phyloP scores from a whole-genome alignment of 768 basidiomycete species.

The Termitomyces titanicus region DNA sequence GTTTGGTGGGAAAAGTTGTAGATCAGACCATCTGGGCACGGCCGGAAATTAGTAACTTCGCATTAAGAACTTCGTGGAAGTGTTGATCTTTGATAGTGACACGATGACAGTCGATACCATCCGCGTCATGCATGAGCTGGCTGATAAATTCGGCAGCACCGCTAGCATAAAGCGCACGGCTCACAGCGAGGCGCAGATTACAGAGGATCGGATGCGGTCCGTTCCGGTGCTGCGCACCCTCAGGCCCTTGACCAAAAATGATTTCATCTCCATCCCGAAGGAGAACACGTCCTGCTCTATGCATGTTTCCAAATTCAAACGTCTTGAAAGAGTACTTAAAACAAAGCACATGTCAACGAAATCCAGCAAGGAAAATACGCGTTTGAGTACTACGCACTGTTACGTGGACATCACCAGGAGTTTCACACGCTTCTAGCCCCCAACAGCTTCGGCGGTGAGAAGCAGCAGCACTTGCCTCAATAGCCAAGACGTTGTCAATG shows the following conservation, averaged over 20 bases:
- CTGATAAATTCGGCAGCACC: slow-evolving; percentile 9
- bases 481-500: slow-evolving; percentile 10
- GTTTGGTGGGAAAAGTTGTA: background rate
- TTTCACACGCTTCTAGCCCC: slow-evolving; percentile 14
- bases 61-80: slow-evolving; percentile 13
- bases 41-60: slow-evolving; percentile 13
- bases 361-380: background rate
- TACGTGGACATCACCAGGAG: background rate
- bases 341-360: background rate
- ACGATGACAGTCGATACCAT: slow-evolving; percentile 3
- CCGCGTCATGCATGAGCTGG: slow-evolving; percentile 11
- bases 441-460: slow-evolving; percentile 10
- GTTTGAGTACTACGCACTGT: slow-evolving; percentile 3
- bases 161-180: slow-evolving; percentile 15
- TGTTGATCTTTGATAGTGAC: background rate
- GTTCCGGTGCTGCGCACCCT: slow-evolving; percentile 10
- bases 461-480: slow-evolving; percentile 8
- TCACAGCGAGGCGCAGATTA: slow-evolving; percentile 20
- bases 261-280: slow-evolving; percentile 18
- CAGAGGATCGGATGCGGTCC: slow-evolving; percentile 20
- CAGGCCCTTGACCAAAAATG: slow-evolving; percentile 15
- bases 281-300: slow-evolving; percentile 5
- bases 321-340: slow-evolving; percentile 10
- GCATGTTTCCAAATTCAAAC: slow-evolving; percentile 1
- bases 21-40: slow-evolving; percentile 13